Evolutionary conservation across 805 yeast species (phyloP).

Genomic region (Kodamaea neixiangensis): DNA sequence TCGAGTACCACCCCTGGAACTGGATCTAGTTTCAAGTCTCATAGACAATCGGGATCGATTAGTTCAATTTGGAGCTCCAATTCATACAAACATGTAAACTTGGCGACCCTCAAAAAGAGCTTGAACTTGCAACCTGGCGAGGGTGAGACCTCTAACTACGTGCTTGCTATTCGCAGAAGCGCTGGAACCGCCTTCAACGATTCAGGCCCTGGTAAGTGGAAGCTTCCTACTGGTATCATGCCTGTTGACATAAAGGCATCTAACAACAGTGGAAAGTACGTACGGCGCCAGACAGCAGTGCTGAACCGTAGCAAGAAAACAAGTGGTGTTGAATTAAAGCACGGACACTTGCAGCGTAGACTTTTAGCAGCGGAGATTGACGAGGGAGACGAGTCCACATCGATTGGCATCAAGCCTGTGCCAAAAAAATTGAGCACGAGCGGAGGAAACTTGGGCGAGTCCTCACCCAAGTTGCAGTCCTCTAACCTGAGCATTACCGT

Average conservation of each 20-base stretch:
- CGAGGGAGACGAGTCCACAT: constrained; percentile 47
- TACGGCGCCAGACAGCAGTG: constrained; percentile 24
- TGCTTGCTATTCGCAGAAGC: constrained; percentile 42
- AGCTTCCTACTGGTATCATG: constrained; percentile 55
- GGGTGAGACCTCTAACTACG: constrained; percentile 55
- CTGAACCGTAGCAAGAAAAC: constrained; percentile 27
- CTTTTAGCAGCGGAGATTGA: constrained; percentile 76
- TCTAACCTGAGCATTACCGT: constrained; percentile 19
- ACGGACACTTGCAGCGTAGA: constrained; percentile 63
- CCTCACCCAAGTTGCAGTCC: constrained; percentile 11
- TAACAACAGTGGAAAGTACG: constrained; percentile 24
- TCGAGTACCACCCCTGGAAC: constrained; percentile 4
- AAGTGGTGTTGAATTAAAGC: constrained; percentile 58
- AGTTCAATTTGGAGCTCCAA: constrained; percentile 36
- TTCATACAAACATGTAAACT: constrained; percentile 37
- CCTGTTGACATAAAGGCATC: constrained; percentile 36
- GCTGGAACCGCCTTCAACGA: constrained; percentile 53
- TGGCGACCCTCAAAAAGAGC: constrained; percentile 38
- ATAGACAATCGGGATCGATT: constrained; percentile 31
- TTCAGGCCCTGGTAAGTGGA: constrained; percentile 48
- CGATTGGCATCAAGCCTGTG: constrained; percentile 11
- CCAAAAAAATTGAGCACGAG: constrained; percentile 4
- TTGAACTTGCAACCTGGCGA: constrained; percentile 45
- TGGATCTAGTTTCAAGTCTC: constrained; percentile 17
- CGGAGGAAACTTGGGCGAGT: constrained; percentile 4